A percentile compares a stretch with the other conserved stretches of the same genome.
Conservation (phyloP, 768 basidiomycete species). For the Gymnopilus dilepis region DNA sequence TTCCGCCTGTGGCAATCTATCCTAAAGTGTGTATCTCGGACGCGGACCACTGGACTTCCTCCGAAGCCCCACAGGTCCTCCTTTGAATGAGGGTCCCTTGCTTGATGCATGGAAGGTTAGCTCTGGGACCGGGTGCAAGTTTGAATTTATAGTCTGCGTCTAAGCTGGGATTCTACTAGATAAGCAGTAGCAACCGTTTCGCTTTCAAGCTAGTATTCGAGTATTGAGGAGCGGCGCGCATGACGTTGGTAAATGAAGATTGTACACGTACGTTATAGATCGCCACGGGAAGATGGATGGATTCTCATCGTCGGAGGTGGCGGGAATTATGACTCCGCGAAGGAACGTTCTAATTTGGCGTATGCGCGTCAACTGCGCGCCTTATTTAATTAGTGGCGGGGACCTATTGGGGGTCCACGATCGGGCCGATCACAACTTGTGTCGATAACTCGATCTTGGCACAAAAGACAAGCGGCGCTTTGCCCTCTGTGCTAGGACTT, state of each 20-base stretch:
- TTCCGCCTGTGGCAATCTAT: conserved; percentile 34
- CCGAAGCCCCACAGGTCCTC: conserved; percentile 15
- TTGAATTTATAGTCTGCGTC: too few relatives aligned
- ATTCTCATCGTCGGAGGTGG: background rate
- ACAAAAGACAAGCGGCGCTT: too few relatives aligned
- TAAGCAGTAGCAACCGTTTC: conserved; percentile 34
- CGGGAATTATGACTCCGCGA: background rate
- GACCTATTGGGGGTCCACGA: background rate
- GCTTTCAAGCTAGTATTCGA: conserved; percentile 21
- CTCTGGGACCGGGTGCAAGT: too few relatives aligned
- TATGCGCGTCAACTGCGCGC: conserved; percentile 11
- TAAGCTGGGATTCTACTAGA: background rate
- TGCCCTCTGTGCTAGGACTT: too few relatives aligned
- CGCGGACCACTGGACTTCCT: conserved; percentile 20
- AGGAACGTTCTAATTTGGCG: background rate
- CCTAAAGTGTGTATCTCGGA: conserved; percentile 30
- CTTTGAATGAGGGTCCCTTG: conserved; percentile 7
- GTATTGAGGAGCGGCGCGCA: background rate
- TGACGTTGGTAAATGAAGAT: too few relatives aligned
- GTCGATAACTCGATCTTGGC: background rate
- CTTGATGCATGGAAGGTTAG: conserved; percentile 2
- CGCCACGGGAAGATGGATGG: background rate
- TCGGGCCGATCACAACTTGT: background rate
- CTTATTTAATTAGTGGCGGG: conserved; percentile 17
- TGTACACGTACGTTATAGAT: background rate